These are phyloP conservation scores for Phialophora chinensis DNA, from an alignment of 2,329 filamentous ascomycete species.

Conservation along the genomic window DNA sequence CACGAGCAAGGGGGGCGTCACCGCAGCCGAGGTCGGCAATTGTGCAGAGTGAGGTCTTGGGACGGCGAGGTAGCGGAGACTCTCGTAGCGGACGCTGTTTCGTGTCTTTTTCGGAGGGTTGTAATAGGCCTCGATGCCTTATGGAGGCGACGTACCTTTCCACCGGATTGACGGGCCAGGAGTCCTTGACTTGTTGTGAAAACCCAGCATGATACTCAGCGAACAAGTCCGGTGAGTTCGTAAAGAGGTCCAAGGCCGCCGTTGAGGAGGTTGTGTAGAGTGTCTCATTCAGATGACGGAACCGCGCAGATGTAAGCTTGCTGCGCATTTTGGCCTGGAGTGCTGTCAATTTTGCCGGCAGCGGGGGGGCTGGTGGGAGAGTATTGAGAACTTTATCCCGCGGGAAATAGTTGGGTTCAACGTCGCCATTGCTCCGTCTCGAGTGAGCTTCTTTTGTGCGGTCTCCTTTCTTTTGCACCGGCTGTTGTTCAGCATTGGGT, in stretches of 20 bases:
- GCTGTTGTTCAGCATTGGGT: not conserved
- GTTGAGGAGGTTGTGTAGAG: conserved; percentile 90
- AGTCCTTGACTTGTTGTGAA: conserved; percentile 83
- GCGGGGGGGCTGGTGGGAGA: conserved; percentile 50
- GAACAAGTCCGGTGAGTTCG: conserved; percentile 88
- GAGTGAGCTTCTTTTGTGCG: not conserved
- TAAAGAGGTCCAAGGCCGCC: conserved; percentile 83
- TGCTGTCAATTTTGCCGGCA: conserved; percentile 75
- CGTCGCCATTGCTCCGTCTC: conserved; percentile 10
- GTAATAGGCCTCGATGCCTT: conserved; percentile 61
- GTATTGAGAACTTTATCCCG: conserved; percentile 36
- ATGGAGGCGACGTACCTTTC: conserved; percentile 81
- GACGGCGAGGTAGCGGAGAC: conserved; percentile 70
- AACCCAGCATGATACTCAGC: conserved; percentile 96
- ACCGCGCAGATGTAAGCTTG: conserved; percentile 92
- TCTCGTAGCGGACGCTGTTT: conserved; percentile 13
- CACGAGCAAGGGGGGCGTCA: conserved; percentile 79
- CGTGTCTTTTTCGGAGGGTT: not conserved
- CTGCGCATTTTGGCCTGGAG: conserved; percentile 93
- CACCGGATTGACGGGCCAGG: conserved; percentile 96
- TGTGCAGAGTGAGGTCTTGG: conserved; percentile 67
- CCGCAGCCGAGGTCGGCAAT: conserved; percentile 94
- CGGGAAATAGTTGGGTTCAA: conserved; percentile 3
- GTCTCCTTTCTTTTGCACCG: not conserved
- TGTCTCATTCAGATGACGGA: conserved; percentile 95